A percentile compares a stretch with the other conserved stretches of the same genome.
phyloP scores from a whole-genome alignment of 371 early-diverging fungal genomes.

The Lichtheimia hyalospora region DNA sequence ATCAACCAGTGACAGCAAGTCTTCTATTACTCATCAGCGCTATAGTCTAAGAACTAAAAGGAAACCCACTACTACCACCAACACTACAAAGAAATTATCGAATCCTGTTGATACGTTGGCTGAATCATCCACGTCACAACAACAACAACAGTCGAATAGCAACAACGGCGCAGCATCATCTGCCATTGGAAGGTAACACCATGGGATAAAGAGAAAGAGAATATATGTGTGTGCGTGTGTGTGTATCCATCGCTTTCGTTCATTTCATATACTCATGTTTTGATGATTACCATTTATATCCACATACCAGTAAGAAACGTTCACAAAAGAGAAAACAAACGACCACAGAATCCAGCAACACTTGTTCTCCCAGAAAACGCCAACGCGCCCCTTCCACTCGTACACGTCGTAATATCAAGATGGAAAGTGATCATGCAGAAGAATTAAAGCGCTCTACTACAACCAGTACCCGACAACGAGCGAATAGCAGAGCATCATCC shows the following conservation, averaged over 20 bases:
- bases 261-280: not conserved
- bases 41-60: slow-evolving; percentile 9
- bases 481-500: too few species aligned
- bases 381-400: not conserved
- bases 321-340: slow-evolving; percentile 6
- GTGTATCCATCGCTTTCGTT: not conserved
- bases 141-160: slow-evolving; percentile 2
- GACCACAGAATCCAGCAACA: slow-evolving; percentile 3
- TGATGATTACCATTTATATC: slow-evolving; percentile 9
- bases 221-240: too few species aligned
- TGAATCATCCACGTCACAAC: not conserved
- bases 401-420: not conserved
- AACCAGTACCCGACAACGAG: not conserved
- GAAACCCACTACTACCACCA: not conserved
- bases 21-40: slow-evolving; percentile 7
- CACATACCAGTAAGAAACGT: slow-evolving; percentile 2
- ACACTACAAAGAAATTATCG: not conserved
- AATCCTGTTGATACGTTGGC: not conserved
- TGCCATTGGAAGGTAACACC: not conserved
- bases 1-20: not conserved
- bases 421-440: slow-evolving; percentile 4
- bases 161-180: not conserved
- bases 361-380: slow-evolving; percentile 7
- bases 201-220: not conserved
- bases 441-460: not conserved